Conservation (phyloP, 2,329 filamentous ascomycete genomes). For the Arthrinium puccinioides region DNA sequence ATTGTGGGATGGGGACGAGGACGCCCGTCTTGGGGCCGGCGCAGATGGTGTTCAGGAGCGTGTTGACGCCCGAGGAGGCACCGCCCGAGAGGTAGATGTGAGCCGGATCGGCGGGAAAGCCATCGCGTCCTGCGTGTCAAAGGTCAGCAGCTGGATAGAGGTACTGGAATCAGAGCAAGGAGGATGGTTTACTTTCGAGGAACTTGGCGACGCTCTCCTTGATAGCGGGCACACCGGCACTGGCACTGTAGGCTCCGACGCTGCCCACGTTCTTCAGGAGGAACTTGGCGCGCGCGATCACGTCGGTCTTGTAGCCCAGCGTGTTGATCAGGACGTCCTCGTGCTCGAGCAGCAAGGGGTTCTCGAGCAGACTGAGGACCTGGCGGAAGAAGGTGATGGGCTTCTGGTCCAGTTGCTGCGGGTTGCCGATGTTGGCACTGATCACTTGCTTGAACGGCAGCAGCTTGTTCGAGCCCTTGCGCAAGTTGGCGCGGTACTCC, state of each 20-base stretch:
- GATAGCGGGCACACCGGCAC: slow-evolving; percentile 79
- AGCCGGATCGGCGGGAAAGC: slow-evolving; percentile 71
- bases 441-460: slow-evolving; percentile 89
- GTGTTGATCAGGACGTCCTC: slow-evolving; percentile 67
- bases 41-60: slow-evolving; percentile 84
- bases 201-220: slow-evolving; percentile 87
- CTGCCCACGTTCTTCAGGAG: slow-evolving; percentile 79
- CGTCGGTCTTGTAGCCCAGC: slow-evolving; percentile 85
- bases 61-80: slow-evolving; percentile 91
- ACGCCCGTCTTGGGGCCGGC: slow-evolving; percentile 70
- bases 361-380: slow-evolving; percentile 87
- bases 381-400: slow-evolving; percentile 99
- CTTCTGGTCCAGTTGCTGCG: slow-evolving; percentile 97
- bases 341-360: slow-evolving; percentile 77
- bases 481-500: slow-evolving; percentile 71
- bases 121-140: slow-evolving; percentile 61
- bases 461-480: slow-evolving; percentile 43
- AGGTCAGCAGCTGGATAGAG: slow-evolving; percentile 10
- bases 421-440: slow-evolving; percentile 97
- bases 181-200: slow-evolving; percentile 62
- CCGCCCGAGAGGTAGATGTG: slow-evolving; percentile 88
- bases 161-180: background rate
- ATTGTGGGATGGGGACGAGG: slow-evolving; percentile 93
- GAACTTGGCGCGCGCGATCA: slow-evolving; percentile 73
- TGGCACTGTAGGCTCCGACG: slow-evolving; percentile 94